phyloP scores from a whole-genome alignment of 108 stramenopile species.

The Cyclotella choctawhatcheeana region DNA sequence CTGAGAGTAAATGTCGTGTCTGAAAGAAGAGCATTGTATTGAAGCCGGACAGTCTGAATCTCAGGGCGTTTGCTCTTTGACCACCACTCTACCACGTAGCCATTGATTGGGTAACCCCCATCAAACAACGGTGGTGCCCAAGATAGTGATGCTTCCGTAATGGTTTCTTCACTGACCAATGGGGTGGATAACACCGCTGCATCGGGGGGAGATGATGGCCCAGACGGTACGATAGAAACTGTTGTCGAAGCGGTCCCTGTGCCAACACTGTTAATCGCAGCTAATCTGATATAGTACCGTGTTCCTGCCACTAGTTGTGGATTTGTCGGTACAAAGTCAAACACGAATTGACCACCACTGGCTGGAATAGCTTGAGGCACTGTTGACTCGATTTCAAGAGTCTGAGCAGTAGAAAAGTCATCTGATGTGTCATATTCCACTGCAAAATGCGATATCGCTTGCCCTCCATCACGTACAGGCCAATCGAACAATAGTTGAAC shows the following conservation, averaged over 20 bases:
- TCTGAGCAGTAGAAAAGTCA: conserved; percentile 34
- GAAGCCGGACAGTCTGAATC: conserved; percentile 55
- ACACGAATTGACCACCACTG: conserved; percentile 31
- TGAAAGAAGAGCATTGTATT: conserved; percentile 31
- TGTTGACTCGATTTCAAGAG: conserved; percentile 13
- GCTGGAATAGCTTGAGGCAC: conserved; percentile 20
- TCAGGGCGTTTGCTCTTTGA: conserved; percentile 52
- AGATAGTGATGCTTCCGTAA: conserved; percentile 57
- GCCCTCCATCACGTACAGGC: conserved; percentile 67
- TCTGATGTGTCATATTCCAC: conserved; percentile 58
- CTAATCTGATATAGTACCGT: conserved; percentile 64
- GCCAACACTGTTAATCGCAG: conserved; percentile 67
- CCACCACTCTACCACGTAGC: conserved; percentile 75
- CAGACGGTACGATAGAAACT: conserved; percentile 28
- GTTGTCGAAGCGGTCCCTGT: conserved; percentile 41
- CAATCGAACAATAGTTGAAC: conserved; percentile 62
- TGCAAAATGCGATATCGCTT: conserved; percentile 56
- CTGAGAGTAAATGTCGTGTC: conserved; percentile 56
- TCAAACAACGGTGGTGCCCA: conserved; percentile 47
- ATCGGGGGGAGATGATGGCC: conserved; percentile 39
- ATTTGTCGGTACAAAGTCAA: conserved; percentile 42
- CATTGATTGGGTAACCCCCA: conserved; percentile 59
- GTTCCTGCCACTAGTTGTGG: conserved; percentile 50
- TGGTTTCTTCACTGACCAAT: conserved; percentile 34
- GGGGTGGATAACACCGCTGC: conserved; percentile 36